phyloP scores from a whole-genome alignment of 192 early-diverging fungal genomes.

The Paraglomus occultum region DNA sequence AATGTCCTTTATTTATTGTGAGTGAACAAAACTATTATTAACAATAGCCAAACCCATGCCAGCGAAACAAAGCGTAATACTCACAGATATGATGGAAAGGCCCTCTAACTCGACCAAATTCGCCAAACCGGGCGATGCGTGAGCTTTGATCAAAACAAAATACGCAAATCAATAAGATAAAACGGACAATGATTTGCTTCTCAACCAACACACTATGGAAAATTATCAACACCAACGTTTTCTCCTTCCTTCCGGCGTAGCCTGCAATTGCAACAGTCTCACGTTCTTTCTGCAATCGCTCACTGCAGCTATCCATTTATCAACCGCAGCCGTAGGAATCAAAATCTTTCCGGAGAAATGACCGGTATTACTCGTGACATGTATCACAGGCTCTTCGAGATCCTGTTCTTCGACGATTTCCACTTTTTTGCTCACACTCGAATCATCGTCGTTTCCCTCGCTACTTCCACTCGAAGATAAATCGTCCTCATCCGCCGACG shows the following conservation, averaged over 20 bases:
- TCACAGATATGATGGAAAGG: constrained; percentile 67
- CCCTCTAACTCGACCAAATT: constrained; percentile 68
- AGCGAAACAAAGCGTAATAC: background rate
- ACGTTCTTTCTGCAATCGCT: constrained; percentile 11
- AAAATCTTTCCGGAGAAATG: constrained; percentile 42
- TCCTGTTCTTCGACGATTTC: constrained; percentile 11
- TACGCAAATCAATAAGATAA: constrained; percentile 26
- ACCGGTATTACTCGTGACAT: constrained; percentile 33
- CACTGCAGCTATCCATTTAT: constrained; percentile 35
- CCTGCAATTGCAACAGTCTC: constrained; percentile 29
- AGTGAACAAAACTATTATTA: background rate
- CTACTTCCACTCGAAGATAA: background rate
- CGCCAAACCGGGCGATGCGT: constrained; percentile 40
- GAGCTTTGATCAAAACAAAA: constrained; percentile 29
- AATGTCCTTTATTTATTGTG: constrained; percentile 47
- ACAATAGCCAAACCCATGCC: background rate
- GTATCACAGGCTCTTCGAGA: constrained; percentile 3
- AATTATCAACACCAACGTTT: constrained; percentile 31
- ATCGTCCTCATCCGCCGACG: constrained; percentile 32
- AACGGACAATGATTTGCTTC: no score
- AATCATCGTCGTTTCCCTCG: constrained; percentile 12
- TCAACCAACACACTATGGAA: constrained; percentile 15
- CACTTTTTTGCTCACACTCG: constrained; percentile 25
- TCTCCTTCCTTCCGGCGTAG: constrained; percentile 32
- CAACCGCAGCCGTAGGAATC: constrained; percentile 31